Conservation (phyloP, 78 protist species). For the Cyanophora paradoxa region DNA sequence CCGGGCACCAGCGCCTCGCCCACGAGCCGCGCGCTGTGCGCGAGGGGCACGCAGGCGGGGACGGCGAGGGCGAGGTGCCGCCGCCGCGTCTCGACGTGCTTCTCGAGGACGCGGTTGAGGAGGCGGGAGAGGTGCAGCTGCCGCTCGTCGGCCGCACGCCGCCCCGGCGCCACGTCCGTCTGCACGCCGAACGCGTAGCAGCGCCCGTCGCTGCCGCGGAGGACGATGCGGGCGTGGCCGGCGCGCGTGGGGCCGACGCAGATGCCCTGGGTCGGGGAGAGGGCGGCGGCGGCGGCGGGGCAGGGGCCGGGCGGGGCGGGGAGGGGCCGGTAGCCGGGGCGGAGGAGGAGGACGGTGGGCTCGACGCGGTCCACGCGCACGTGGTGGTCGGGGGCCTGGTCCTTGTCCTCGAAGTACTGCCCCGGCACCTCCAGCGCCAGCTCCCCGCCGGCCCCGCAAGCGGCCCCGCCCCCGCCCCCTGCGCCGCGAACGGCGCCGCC, state of each 20-base stretch:
- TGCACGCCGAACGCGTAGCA: conserved; percentile 3
- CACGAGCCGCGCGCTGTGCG: no score
- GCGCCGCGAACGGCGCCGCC: neutral
- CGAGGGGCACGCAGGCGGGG: no score
- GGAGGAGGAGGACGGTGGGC: neutral
- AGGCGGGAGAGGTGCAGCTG: conserved; percentile 14
- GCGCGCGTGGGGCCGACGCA: no score
- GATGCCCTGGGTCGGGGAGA: no score
- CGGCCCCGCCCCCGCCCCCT: neutral
- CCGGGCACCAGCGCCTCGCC: no score
- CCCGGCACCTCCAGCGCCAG: conserved; percentile 23
- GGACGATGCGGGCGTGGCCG: neutral
- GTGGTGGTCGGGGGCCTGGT: conserved; percentile 25
- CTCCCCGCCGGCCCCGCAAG: neutral
- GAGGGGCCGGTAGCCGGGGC: no score
- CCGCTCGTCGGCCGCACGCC: conserved; percentile 24
- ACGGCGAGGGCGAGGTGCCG: no score
- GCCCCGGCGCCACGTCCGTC: neutral
- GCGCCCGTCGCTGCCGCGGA: conserved; percentile 23
- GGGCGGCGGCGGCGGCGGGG: no score
- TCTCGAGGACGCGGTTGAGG: conserved; percentile 19
- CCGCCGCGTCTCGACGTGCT: conserved; percentile 29
- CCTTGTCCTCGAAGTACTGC: conserved; percentile 4
- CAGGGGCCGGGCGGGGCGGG: no score
- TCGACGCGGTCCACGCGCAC: conserved; percentile 12